Conservation (phyloP, 768 basidiomycete genomes). For the Dioszegia hungarica region DNA sequence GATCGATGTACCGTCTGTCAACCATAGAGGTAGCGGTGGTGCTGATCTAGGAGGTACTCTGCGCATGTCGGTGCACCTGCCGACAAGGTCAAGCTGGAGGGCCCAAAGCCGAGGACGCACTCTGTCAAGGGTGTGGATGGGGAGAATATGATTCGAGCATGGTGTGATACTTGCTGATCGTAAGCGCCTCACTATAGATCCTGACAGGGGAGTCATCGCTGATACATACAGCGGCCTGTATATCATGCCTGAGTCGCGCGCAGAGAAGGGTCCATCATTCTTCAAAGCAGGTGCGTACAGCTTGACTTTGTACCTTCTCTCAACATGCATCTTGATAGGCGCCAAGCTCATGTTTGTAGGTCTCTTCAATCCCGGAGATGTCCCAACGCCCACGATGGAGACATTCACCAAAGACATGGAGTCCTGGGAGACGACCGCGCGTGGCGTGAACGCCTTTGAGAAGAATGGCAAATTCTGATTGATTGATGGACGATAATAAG, state of each 20-base stretch:
- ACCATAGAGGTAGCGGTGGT: neutral
- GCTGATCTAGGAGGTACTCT: constrained; percentile 16
- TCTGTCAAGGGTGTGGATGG: constrained; percentile 14
- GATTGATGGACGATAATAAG: no score
- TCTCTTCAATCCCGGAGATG: constrained; percentile 16
- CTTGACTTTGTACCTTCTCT: no score
- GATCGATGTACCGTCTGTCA: constrained; percentile 5
- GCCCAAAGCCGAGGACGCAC: constrained; percentile 14
- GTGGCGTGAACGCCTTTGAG: constrained; percentile 13
- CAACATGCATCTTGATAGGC: neutral
- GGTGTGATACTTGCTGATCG: constrained; percentile 19
- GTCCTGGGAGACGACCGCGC: constrained; percentile 12
- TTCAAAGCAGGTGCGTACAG: constrained; percentile 17
- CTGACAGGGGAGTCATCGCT: neutral
- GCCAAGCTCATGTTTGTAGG: constrained; percentile 6
- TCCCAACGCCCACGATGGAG: constrained; percentile 18
- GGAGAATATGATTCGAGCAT: constrained; percentile 15
- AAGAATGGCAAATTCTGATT: constrained; percentile 11
- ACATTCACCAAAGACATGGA: constrained; percentile 25
- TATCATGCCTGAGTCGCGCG: constrained; percentile 2
- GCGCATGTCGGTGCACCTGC: constrained; percentile 8
- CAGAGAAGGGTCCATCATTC: neutral
- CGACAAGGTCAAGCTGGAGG: constrained; percentile 1
- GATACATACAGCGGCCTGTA: constrained; percentile 5
- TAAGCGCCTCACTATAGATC: neutral